phyloP scores from a whole-genome alignment of 1,284 basidiomycete genomes.

The Malassezia vespertilionis region DNA sequence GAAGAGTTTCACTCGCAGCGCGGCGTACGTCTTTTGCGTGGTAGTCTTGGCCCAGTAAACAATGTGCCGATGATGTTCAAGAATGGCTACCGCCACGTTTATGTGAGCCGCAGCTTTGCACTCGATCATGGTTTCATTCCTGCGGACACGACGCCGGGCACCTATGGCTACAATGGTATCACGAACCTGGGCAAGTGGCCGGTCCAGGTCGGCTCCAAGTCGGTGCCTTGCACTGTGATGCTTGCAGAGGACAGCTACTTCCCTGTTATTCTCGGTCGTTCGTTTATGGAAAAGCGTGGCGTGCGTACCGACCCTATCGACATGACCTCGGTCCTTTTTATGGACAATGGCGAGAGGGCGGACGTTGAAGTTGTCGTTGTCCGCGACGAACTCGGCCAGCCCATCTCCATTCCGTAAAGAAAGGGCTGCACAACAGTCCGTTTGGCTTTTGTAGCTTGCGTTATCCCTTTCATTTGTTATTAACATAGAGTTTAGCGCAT shows the following conservation, averaged over 20 bases:
- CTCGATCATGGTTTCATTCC: conserved; percentile 79
- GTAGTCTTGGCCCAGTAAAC: conserved; percentile 76
- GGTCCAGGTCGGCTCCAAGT: conserved; percentile 51
- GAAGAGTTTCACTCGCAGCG: conserved; percentile 47
- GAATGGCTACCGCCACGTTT: conserved; percentile 84
- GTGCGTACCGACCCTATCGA: conserved; percentile 57
- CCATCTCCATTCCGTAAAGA: conserved; percentile 43
- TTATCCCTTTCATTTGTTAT: neutral
- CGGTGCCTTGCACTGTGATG: conserved; percentile 52
- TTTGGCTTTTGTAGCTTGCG: no score
- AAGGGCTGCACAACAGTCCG: no score
- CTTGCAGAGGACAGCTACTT: conserved; percentile 90
- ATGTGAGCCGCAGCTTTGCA: conserved; percentile 88
- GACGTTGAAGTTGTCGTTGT: conserved; percentile 47
- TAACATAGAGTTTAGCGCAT: neutral
- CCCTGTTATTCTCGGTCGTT: conserved; percentile 83
- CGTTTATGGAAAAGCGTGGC: conserved; percentile 82
- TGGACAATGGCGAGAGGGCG: conserved; percentile 77
- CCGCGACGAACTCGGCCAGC: conserved; percentile 44
- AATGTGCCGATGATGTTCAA: conserved; percentile 71
- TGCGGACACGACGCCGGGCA: conserved; percentile 56
- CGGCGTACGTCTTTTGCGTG: conserved; percentile 82
- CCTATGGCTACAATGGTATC: conserved; percentile 68
- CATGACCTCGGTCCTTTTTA: conserved; percentile 72
- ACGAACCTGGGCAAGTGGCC: conserved; percentile 52